phyloP scores from a whole-genome alignment of 23 red algal genomes.

The Agarophyton chilense region DNA sequence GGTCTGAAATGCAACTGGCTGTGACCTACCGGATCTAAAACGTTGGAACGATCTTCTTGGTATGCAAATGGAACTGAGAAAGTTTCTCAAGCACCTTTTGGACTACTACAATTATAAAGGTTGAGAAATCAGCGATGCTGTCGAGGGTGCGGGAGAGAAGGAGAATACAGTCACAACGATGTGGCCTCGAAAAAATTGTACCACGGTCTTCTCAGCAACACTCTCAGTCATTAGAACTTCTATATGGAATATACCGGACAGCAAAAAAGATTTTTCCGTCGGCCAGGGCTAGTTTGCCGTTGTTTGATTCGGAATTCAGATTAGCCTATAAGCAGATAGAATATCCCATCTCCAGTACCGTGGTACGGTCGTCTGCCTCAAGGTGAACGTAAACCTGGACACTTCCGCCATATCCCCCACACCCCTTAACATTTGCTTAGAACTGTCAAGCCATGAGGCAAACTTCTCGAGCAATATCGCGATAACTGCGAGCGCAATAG shows the following conservation, averaged over 20 bases:
- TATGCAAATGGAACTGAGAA: too few relatives aligned
- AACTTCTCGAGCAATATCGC: slow-evolving; percentile 54
- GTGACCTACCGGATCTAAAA: too few relatives aligned
- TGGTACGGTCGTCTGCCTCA: slow-evolving; percentile 47
- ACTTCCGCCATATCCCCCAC: slow-evolving; percentile 15
- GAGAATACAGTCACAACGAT: too few relatives aligned
- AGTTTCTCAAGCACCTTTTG: too few relatives aligned
- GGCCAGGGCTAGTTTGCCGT: neutral
- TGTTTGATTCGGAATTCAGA: slow-evolving; percentile 9
- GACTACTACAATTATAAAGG: too few relatives aligned
- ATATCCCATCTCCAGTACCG: slow-evolving; percentile 1
- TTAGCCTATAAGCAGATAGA: slow-evolving; percentile 12
- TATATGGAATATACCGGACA: slow-evolving; percentile 42
- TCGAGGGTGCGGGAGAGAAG: too few relatives aligned
- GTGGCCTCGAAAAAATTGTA: too few relatives aligned
- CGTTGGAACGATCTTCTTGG: too few relatives aligned
- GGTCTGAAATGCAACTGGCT: too few relatives aligned
- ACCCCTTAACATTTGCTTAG: slow-evolving; percentile 69
- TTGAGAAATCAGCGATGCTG: too few relatives aligned
- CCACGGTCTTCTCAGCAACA: slow-evolving; percentile 46
- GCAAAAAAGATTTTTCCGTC: slow-evolving; percentile 47
- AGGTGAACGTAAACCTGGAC: slow-evolving; percentile 51
- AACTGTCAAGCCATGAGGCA: slow-evolving; percentile 65
- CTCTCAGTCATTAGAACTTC: slow-evolving; percentile 52
- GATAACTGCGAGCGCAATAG: slow-evolving; percentile 57